Conservation (phyloP, 2,329 filamentous ascomycete species). For the Fonsecaea monophora region DNA sequence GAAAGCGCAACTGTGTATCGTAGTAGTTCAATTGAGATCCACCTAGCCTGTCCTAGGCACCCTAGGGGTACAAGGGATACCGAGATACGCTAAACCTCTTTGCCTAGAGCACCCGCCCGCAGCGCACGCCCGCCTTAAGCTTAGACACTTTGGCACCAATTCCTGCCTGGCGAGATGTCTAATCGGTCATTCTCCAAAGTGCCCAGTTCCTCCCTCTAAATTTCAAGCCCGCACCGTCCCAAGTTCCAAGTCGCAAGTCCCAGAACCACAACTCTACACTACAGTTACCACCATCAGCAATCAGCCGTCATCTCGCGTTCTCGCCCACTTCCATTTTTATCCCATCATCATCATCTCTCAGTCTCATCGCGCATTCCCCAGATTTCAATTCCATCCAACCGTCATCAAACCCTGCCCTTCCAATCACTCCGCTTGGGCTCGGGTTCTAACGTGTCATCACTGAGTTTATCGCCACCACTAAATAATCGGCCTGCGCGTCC, state of each 20-base stretch:
- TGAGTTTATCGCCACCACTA: constrained; percentile 20
- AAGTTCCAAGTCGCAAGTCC: not conserved
- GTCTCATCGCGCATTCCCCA: constrained; percentile 23
- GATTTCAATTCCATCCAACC: constrained; percentile 17
- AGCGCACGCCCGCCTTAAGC: constrained; percentile 13
- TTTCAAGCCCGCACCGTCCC: not conserved
- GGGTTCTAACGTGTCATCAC: constrained; percentile 6
- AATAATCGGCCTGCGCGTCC: constrained; percentile 13
- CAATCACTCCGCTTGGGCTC: constrained; percentile 9
- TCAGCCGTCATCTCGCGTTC: constrained; percentile 12
- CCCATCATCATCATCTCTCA: constrained; percentile 5
- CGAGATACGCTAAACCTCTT: constrained; percentile 17
- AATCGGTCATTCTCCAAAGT: constrained; percentile 8
- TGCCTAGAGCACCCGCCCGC: constrained; percentile 18
- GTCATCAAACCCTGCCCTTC: constrained; percentile 9
- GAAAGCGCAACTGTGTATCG: not conserved
- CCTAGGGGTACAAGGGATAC: constrained; percentile 3
- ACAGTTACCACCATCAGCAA: not conserved
- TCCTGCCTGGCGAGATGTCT: constrained; percentile 9
- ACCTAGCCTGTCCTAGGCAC: not conserved
- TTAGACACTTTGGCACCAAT: constrained; percentile 4
- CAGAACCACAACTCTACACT: not conserved
- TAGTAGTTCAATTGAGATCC: not conserved
- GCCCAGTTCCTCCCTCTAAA: not conserved
- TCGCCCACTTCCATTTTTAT: constrained; percentile 20